Conservation (phyloP, 2,329 filamentous ascomycete genomes). For the Fusarium mangiferae region DNA sequence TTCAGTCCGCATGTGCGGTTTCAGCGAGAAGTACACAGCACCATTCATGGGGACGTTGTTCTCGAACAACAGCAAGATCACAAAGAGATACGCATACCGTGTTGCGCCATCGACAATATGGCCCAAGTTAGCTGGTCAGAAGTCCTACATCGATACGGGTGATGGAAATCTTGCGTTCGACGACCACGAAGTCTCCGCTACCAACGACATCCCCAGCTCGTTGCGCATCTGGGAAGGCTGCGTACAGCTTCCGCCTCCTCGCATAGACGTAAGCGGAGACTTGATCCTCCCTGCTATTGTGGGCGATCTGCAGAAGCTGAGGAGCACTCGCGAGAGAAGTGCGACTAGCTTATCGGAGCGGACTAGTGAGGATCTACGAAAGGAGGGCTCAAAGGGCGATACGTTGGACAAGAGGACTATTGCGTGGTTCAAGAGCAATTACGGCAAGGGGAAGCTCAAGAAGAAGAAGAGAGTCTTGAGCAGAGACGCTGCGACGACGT, state of each 20-base stretch:
- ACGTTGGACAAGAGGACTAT: conserved; percentile 18
- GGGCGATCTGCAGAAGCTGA: conserved; percentile 22
- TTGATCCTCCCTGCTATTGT: conserved; percentile 30
- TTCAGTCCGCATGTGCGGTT: conserved; percentile 51
- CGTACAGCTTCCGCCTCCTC: conserved; percentile 42
- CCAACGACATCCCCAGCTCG: neutral
- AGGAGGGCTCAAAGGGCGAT: neutral
- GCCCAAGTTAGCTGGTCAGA: conserved; percentile 45
- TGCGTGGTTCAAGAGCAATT: conserved; percentile 21
- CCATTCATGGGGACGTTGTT: conserved; percentile 45
- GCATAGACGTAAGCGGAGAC: conserved; percentile 21
- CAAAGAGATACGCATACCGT: conserved; percentile 38
- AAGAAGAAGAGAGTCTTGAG: conserved; percentile 25
- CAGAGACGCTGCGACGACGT: conserved; percentile 18
- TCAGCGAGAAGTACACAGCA: conserved; percentile 47
- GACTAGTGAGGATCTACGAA: conserved; percentile 10
- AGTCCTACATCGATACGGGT: conserved; percentile 42
- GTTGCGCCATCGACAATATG: conserved; percentile 48
- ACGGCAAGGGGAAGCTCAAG: conserved; percentile 17
- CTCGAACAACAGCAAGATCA: neutral
- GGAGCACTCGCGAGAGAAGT: conserved; percentile 2
- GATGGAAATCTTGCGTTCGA: conserved; percentile 37
- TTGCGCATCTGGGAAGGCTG: conserved; percentile 35
- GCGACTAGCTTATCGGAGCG: conserved; percentile 26
- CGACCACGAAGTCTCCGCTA: conserved; percentile 24